Conservation (phyloP, 106 monocot genomes). For the Dendrobium nobile region DNA sequence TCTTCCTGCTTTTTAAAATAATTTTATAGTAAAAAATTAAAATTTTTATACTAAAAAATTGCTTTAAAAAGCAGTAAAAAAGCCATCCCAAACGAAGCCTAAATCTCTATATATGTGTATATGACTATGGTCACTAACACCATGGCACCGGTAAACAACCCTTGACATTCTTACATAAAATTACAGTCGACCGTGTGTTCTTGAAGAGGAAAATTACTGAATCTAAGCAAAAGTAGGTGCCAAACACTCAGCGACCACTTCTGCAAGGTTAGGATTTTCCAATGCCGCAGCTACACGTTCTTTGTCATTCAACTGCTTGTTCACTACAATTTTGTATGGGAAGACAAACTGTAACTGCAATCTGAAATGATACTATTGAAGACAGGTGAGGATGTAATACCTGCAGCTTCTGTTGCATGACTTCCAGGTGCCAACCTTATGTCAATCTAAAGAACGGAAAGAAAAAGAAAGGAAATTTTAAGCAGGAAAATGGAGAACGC, state of each 20-base stretch:
- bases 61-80: too few relatives aligned
- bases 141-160: too few relatives aligned
- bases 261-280: constrained; percentile 72
- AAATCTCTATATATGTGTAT: too few relatives aligned
- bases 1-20: too few relatives aligned
- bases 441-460: constrained; percentile 28
- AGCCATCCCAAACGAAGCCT: too few relatives aligned
- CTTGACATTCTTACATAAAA: too few relatives aligned
- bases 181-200: too few relatives aligned
- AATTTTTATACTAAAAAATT: too few relatives aligned
- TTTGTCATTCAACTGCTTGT: constrained; percentile 95
- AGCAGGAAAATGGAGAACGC: too few relatives aligned
- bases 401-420: constrained; percentile 71
- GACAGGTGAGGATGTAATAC: constrained; percentile 18
- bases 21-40: too few relatives aligned
- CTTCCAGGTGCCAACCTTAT: constrained; percentile 67
- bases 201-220: background rate
- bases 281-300: constrained; percentile 89
- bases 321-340: constrained; percentile 38
- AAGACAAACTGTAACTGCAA: constrained; percentile 4
- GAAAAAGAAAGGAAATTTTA: too few relatives aligned
- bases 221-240: constrained; percentile 38
- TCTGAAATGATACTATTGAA: background rate
- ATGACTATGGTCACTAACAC: too few relatives aligned
- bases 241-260: constrained; percentile 77